Percentiles rank a stretch among this genome's conserved stretches.
phyloP scores from a whole-genome alignment of 768 basidiomycete genomes.

The Thelephora ganbajun region DNA sequence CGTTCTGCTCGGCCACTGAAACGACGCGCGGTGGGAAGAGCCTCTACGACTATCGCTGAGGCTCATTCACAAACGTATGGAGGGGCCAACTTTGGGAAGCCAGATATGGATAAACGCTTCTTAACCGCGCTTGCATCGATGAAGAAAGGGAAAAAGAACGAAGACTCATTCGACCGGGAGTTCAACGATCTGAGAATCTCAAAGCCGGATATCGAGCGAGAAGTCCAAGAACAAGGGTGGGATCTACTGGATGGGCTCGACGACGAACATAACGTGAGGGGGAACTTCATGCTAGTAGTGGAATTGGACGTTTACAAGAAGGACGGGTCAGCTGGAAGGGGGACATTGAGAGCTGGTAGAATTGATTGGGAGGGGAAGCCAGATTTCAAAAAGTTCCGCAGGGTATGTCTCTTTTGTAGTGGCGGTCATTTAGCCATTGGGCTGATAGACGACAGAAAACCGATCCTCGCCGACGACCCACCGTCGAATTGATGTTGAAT shows the following conservation, averaged over 20 bases:
- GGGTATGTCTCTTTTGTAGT: slow-evolving; percentile 25
- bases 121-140: slow-evolving; percentile 62
- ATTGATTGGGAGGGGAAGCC: slow-evolving; percentile 35
- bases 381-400: slow-evolving; percentile 72
- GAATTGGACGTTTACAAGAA: slow-evolving; percentile 44
- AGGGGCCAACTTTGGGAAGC: slow-evolving; percentile 30
- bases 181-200: slow-evolving; percentile 67
- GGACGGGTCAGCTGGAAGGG: slow-evolving; percentile 10
- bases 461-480: slow-evolving; percentile 14
- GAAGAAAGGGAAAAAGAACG: slow-evolving; percentile 51
- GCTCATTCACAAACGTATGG: not conserved
- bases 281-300: slow-evolving; percentile 71
- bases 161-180: slow-evolving; percentile 64
- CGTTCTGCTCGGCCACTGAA: not conserved
- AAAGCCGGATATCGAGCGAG: slow-evolving; percentile 38
- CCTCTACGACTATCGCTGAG: not conserved
- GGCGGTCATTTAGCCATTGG: not conserved
- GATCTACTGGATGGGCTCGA: slow-evolving; percentile 50
- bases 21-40: not conserved
- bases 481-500: slow-evolving; percentile 36
- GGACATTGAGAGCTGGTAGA: slow-evolving; percentile 12
- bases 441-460: slow-evolving; percentile 21
- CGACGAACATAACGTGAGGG: slow-evolving; percentile 43
- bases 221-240: slow-evolving; percentile 41
- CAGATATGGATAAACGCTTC: slow-evolving; percentile 56